Percentiles rank a stretch among this genome's conserved stretches.
Conservation (phyloP, 805 yeast species). For the Pichia kluyveri region DNA sequence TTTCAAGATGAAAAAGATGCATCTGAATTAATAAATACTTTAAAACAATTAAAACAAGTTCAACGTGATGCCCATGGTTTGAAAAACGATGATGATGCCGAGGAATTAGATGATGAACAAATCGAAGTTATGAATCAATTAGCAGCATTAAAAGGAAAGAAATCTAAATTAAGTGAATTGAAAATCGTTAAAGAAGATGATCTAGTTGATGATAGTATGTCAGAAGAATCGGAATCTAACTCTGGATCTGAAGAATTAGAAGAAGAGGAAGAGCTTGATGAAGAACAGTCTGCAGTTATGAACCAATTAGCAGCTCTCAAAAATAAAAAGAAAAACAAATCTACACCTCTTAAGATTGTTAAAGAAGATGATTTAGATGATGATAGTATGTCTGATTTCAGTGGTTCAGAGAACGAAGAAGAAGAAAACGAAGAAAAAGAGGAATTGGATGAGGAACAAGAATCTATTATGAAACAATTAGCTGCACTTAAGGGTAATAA, state of each 20-base stretch:
- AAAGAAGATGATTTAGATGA: conserved; percentile 13
- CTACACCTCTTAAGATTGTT: conserved; percentile 4
- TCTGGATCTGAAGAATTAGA: neutral
- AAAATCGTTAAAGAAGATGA: conserved; percentile 15
- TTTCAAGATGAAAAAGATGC: conserved; percentile 11
- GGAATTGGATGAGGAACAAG: conserved; percentile 5
- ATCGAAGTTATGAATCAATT: conserved; percentile 31
- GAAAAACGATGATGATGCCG: neutral
- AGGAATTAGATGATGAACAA: conserved; percentile 4
- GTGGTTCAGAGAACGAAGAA: conserved; percentile 17
- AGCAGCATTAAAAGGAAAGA: conserved; percentile 28
- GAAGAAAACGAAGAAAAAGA: conserved; percentile 10
- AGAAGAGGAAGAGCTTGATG: conserved; percentile 9
- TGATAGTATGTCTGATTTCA: conserved; percentile 15
- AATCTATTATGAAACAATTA: conserved; percentile 32
- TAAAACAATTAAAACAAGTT: conserved; percentile 11
- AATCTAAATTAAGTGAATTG: neutral
- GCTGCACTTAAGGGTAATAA: conserved; percentile 30
- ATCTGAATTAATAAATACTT: conserved; percentile 5
- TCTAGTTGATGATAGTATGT: conserved; percentile 7
- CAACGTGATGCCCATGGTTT: conserved; percentile 13
- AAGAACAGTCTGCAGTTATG: conserved; percentile 24
- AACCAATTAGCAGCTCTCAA: conserved; percentile 34
- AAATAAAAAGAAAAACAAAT: conserved; percentile 13
- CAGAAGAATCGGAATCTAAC: conserved; percentile 13